Conservation (phyloP, 805 yeast species). For the Kluyveromyces dobzhanskii region DNA sequence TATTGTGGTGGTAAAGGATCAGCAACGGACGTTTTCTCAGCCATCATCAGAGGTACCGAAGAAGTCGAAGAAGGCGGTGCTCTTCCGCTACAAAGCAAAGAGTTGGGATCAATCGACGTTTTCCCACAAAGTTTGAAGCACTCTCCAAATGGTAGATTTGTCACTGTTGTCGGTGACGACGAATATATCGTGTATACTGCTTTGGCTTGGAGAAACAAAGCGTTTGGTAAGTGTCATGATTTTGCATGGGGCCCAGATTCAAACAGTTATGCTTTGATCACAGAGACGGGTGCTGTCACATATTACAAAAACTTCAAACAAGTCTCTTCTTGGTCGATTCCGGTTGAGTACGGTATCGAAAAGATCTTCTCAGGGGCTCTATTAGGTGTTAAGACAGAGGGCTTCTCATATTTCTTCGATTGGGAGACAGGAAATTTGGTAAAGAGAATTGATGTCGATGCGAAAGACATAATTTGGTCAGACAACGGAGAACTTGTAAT, state of each 20-base stretch:
- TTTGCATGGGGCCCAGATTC: conserved; percentile 95
- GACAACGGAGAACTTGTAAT: conserved; percentile 87
- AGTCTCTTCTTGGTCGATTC: conserved; percentile 51
- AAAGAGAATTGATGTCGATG: conserved; percentile 83
- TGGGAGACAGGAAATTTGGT: conserved; percentile 87
- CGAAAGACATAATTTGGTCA: conserved; percentile 79
- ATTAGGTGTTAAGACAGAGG: conserved; percentile 75
- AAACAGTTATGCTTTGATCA: conserved; percentile 76
- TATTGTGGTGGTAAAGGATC: conserved; percentile 64
- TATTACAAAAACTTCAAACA: conserved; percentile 82
- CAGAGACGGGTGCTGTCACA: conserved; percentile 53
- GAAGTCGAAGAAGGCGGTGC: conserved; percentile 73
- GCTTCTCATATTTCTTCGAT: conserved; percentile 81
- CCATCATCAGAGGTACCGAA: conserved; percentile 66
- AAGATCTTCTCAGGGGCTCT: conserved; percentile 85
- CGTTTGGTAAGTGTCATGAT: conserved; percentile 83
- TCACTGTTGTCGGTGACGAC: conserved; percentile 95
- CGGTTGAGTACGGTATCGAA: conserved; percentile 64
- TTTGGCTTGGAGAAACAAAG: conserved; percentile 94
- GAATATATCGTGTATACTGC: conserved; percentile 95
- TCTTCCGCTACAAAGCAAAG: conserved; percentile 72
- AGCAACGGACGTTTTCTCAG: conserved; percentile 64
- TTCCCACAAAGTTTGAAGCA: conserved; percentile 83
- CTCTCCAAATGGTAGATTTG: conserved; percentile 96
- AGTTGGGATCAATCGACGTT: conserved; percentile 87